phyloP scores from a whole-genome alignment of 192 early-diverging fungal species.

The Ramicandelaber brevisporus region DNA sequence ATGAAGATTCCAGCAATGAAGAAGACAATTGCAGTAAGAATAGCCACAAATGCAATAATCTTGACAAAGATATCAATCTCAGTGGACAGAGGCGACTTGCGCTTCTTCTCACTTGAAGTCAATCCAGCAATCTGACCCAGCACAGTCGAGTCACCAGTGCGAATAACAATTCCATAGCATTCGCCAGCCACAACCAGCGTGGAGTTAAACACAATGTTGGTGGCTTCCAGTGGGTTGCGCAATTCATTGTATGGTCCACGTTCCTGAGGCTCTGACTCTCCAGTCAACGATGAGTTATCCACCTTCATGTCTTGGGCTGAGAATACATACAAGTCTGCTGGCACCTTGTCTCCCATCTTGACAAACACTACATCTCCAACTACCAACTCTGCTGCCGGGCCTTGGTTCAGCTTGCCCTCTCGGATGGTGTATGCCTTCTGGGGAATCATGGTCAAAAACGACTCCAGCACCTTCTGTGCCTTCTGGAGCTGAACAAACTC shows the following conservation, averaged over 20 bases:
- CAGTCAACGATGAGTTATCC: slow-evolving; percentile 90
- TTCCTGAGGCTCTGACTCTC: slow-evolving; percentile 87
- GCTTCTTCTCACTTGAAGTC: slow-evolving; percentile 53
- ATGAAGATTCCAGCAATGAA: slow-evolving; percentile 50
- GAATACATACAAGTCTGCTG: slow-evolving; percentile 72
- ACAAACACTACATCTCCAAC: slow-evolving; percentile 72
- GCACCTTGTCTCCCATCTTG: slow-evolving; percentile 82
- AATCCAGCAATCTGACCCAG: slow-evolving; percentile 84
- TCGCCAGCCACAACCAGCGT: slow-evolving; percentile 66
- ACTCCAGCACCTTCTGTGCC: slow-evolving; percentile 64
- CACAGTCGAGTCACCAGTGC: slow-evolving; percentile 80
- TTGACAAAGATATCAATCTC: slow-evolving; percentile 67
- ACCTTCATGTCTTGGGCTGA: slow-evolving; percentile 70
- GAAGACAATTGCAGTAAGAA: slow-evolving; percentile 53
- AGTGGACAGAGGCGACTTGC: slow-evolving; percentile 36
- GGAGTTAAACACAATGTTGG: slow-evolving; percentile 76
- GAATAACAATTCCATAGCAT: slow-evolving; percentile 75
- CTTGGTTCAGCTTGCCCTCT: slow-evolving; percentile 36
- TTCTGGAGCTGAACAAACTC: slow-evolving; percentile 88
- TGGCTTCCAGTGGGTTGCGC: slow-evolving; percentile 73
- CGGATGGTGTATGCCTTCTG: slow-evolving; percentile 56
- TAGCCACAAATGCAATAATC: slow-evolving; percentile 59
- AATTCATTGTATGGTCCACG: slow-evolving; percentile 31
- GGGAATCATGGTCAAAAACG: slow-evolving; percentile 80
- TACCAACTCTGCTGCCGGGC: slow-evolving; percentile 49